Base-by-base conservation (phyloP, 306 rosid genomes). In the Acacia melanoxylon region DNA sequence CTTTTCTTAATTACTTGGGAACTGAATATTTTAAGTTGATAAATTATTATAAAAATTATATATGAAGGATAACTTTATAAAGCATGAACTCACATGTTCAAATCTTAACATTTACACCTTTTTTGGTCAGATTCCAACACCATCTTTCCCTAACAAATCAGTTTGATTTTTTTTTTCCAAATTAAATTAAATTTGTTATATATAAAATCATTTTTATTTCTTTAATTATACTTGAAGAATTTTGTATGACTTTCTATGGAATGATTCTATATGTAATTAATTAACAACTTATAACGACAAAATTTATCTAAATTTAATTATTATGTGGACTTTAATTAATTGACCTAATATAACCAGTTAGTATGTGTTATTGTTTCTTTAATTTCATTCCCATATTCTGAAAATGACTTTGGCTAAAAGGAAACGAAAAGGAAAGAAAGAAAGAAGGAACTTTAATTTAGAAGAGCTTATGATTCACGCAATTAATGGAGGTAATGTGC, bases 331-430 rank as follows among this genome's bases (percentile, higher is more conserved):
- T 27, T 63, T 63, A n/a, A 29, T 13, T 63, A n/a, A 29, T 13
- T 27, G 40, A 29, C 41, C 69, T 15, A 5, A 20, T 9, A 40
- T 3, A 17, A 37, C 29, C 37, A 0, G 41, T 68, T 68, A 25
- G n/a, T 9, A 4, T 37, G 73, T 69, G 33, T 41, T 69, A n/a
- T n/a, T 29, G 35, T 69, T 71, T 68, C 27, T 68, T 68, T 29
- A 29, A 29, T 29, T 20, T 4, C 8, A 51, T 70, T 49, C 67
- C 67, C 76, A 72, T 58, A 77, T 58, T 61, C 24, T 16, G 22
- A 71, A 79, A 80, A 80, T 22, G 74, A 77, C 78, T 41, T 67
- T 45, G 56, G 37, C 58, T 69, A 20, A 68, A 68, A 68, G 72
- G 13, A 33, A 68, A 20, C 40, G 10, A 14, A 37, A 68, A 41